Evolutionary conservation across 164 flowering plant genomes (phyloP), one percentile per base, ranked within the genome.

Genomic region (Brasenia schreberi): DNA sequence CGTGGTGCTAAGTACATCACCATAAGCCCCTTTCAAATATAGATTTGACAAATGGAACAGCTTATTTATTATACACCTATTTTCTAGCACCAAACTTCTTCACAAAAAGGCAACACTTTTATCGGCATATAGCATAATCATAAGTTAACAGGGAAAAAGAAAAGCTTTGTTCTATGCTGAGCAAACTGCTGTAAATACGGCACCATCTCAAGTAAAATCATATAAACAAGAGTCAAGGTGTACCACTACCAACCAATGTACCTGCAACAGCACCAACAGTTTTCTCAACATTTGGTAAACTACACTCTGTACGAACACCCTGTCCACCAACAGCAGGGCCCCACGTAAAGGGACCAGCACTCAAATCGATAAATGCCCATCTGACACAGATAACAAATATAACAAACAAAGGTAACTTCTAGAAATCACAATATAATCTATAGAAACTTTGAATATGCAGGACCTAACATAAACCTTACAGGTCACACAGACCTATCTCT

Each of bases 301-400:
- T 94, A 62, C 76, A 75, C 70, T 89, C 93, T 23, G 96, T 94
- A 43, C 97, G 95, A 44, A 94, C 99, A 77, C 99, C 99, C 81
- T 89, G 96, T 68, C 99, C 99, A 67, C 99, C 99, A 74, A 94
- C 99, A 70, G 96, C 89, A 76, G 99, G 99, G 5, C 97, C 99
- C 99, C 99, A 94, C 7, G 96, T 77, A 71, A 94, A 94, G 70
- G 99, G 99, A 61, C 99, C 99, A 17, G 99, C 99, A 78, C 82
- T 89, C 76, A 94, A 77, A 79, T 94, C 99, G 71, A 94, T 80
- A 71, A 94, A 89, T 27, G 97, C 97, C 97, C 96, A 94, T 83
- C 97, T 93, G 78, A 65, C 45, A 62, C 6, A 73, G 14, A 66
- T 56, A 33, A 27, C 66, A 45, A 14, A 42, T 33, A 42, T 45